These are phyloP conservation scores for Cystobasidium ongulense DNA, from an alignment of 768 basidiomycete species.

Conservation along the genomic window DNA sequence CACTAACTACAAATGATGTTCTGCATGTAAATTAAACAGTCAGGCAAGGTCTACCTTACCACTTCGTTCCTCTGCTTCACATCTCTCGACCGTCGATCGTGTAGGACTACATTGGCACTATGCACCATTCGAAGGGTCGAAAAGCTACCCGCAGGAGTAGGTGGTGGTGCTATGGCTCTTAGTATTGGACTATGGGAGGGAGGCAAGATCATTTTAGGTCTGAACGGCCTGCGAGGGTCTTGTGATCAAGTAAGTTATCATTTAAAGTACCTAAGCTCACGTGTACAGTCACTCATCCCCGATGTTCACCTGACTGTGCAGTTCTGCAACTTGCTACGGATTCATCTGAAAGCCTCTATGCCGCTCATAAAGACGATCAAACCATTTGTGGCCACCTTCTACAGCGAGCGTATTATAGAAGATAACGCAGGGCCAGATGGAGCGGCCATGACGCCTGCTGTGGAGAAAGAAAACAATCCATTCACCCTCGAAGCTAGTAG, in stretches of 20 bases:
- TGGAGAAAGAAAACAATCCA: constrained; percentile 38
- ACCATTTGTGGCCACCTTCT: constrained; percentile 80
- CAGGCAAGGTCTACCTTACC: constrained; percentile 79
- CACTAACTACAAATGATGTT: too few species aligned
- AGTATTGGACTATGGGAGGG: constrained; percentile 90
- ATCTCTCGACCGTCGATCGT: constrained; percentile 84
- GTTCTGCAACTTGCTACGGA: constrained; percentile 80
- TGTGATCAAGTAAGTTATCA: constrained; percentile 48
- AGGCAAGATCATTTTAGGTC: constrained; percentile 81
- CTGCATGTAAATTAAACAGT: constrained; percentile 57
- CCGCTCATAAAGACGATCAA: constrained; percentile 91
- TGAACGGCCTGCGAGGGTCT: constrained; percentile 84
- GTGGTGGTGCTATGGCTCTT: constrained; percentile 91
- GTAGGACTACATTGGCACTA: constrained; percentile 80
- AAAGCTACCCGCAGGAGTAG: constrained; percentile 63
- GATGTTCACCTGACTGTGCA: constrained; percentile 59
- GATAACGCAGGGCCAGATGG: constrained; percentile 42
- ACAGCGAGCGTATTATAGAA: constrained; percentile 60
- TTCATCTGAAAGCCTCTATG: constrained; percentile 77
- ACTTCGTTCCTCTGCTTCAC: constrained; percentile 83
- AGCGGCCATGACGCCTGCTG: constrained; percentile 46
- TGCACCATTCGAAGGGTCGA: constrained; percentile 90
- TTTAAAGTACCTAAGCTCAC: neutral
- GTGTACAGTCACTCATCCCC: neutral
- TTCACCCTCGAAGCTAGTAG: constrained; percentile 40